Conservation (phyloP, 257 asterid species). For the Solanum paucissectum region DNA sequence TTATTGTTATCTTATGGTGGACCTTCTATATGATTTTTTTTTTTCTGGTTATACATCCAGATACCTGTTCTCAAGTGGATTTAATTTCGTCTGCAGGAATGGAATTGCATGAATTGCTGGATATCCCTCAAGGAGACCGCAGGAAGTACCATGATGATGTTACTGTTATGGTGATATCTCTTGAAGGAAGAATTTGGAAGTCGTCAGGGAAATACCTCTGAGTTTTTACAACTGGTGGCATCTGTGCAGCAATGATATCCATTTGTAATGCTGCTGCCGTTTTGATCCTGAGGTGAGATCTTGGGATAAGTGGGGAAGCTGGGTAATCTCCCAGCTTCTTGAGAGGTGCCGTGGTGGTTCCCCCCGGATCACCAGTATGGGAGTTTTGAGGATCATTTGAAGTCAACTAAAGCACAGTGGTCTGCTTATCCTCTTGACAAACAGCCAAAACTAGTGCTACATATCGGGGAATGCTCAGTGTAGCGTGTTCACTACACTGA, state of each 20-base stretch:
- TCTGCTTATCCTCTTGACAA: not conserved
- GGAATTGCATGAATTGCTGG: slow-evolving; percentile 93
- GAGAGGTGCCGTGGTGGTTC: not conserved
- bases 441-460: not conserved
- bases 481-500: not conserved
- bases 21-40: not conserved
- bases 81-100: slow-evolving; percentile 43
- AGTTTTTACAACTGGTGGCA: not conserved
- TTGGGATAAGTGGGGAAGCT: not conserved
- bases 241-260: not conserved
- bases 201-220: slow-evolving; percentile 87
- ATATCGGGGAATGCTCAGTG: slow-evolving; percentile 10
- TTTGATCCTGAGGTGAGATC: slow-evolving; percentile 1
- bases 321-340: not conserved
- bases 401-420: not conserved
- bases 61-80: slow-evolving; percentile 1
- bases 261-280: not conserved
- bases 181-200: slow-evolving; percentile 95
- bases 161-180: slow-evolving; percentile 96
- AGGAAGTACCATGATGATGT: slow-evolving; percentile 95
- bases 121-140: slow-evolving; percentile 95
- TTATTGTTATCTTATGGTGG: not conserved
- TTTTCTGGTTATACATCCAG: not conserved
- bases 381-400: not conserved
- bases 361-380: not conserved